Percentiles rank a stretch among this genome's conserved stretches.
These are phyloP conservation scores for Phaeosphaeria sp. DNA, from an alignment of 2,329 filamentous ascomycete species.

Conservation along the genomic window DNA sequence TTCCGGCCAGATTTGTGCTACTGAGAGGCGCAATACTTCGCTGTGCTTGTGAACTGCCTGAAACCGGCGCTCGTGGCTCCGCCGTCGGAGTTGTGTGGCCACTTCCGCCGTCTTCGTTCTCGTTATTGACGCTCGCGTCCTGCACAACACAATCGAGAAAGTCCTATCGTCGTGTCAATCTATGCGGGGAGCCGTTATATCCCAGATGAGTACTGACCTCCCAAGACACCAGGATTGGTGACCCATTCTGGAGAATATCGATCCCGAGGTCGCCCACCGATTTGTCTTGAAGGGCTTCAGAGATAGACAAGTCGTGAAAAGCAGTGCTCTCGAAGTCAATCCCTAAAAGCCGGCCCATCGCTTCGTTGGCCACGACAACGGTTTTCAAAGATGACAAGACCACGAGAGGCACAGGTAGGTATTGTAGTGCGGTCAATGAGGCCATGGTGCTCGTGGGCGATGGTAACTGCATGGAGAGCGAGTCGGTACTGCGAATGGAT, in stretches of 20 bases:
- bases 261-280: slow-evolving; percentile 74
- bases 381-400: slow-evolving; percentile 74
- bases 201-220: slow-evolving; percentile 42
- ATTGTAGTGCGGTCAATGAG: slow-evolving; percentile 67
- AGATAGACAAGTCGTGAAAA: slow-evolving; percentile 54
- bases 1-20: slow-evolving; percentile 46
- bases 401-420: slow-evolving; percentile 74
- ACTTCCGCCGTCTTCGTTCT: slow-evolving; percentile 23
- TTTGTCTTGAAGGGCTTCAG: slow-evolving; percentile 69
- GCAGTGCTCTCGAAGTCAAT: slow-evolving; percentile 56
- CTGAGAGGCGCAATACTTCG: slow-evolving; percentile 35
- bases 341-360: slow-evolving; percentile 73
- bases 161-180: slow-evolving; percentile 33
- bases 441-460: slow-evolving; percentile 39
- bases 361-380: slow-evolving; percentile 75
- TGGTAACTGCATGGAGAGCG: slow-evolving; percentile 38
- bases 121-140: slow-evolving; percentile 34
- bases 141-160: slow-evolving; percentile 54
- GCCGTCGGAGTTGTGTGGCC: slow-evolving; percentile 41
- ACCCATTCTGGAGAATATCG: slow-evolving; percentile 74
- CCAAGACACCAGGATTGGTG: slow-evolving; percentile 59
- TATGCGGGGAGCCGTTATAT: not conserved
- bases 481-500: slow-evolving; percentile 35
- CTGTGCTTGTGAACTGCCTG: slow-evolving; percentile 7
- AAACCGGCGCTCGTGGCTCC: slow-evolving; percentile 9